Conservation (phyloP, 345 rosid species). For the Cardiospermum halicacabum region DNA sequence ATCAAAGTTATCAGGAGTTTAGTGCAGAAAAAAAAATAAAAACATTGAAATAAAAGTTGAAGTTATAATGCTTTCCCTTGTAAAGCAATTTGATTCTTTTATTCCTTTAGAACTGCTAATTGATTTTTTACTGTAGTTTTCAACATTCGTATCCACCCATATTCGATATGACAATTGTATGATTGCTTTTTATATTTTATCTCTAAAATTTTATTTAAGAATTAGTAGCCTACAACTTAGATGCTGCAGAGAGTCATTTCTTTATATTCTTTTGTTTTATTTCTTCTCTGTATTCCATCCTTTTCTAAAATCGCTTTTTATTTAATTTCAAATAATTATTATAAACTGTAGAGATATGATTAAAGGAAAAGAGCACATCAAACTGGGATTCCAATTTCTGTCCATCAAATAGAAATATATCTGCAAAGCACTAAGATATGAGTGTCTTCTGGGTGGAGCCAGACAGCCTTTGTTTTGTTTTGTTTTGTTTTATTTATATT, state of each 20-base stretch:
- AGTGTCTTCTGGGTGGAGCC: constrained; percentile 25
- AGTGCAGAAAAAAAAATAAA: constrained; percentile 2
- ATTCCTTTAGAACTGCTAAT: constrained; percentile 13
- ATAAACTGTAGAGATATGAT: constrained; percentile 28
- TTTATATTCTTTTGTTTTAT: neutral
- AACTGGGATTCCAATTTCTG: constrained; percentile 41
- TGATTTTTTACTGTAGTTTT: constrained; percentile 26
- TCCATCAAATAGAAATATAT: constrained; percentile 17
- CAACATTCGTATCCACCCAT: constrained; percentile 47
- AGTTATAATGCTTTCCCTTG: constrained; percentile 21
- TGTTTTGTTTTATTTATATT: neutral
- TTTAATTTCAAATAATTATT: neutral
- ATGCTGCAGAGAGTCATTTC: constrained; percentile 20
- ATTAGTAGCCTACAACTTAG: neutral
- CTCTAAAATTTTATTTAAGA: constrained; percentile 22
- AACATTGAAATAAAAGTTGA: constrained; percentile 8
- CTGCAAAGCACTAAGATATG: constrained; percentile 31
- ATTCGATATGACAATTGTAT: constrained; percentile 34
- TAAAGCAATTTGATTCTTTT: constrained; percentile 31
- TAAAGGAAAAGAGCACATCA: constrained; percentile 32
- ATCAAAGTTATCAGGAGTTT: neutral
- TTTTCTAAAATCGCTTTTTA: neutral
- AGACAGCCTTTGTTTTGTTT: neutral
- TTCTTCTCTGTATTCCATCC: neutral
- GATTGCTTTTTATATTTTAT: constrained; percentile 13